These are phyloP conservation scores for Escallonia herrerae DNA, from an alignment of 129 eudicot species.

Conservation along the genomic window DNA sequence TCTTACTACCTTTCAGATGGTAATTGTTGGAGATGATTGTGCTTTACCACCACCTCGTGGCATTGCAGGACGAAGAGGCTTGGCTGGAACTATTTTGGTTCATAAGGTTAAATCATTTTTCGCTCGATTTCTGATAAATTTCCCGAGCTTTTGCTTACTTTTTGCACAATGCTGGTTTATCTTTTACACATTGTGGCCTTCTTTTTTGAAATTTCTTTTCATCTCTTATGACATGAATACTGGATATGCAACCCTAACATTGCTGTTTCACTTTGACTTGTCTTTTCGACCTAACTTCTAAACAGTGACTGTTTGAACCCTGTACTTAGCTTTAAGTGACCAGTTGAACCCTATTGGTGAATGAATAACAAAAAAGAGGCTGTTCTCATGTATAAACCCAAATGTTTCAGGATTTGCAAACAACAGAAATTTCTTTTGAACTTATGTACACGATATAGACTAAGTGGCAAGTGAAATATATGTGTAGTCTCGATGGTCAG, in stretches of 20 bases:
- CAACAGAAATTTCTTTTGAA: too few species aligned
- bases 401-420: too few species aligned
- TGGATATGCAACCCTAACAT: not conserved
- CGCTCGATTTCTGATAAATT: slow-evolving; percentile 1
- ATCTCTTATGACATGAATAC: not conserved
- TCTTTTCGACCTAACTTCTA: too few species aligned
- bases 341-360: too few species aligned
- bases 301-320: too few species aligned
- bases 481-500: too few species aligned
- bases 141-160: not conserved
- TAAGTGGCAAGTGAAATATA: too few species aligned
- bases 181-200: not conserved
- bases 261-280: too few species aligned
- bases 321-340: too few species aligned
- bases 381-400: too few species aligned
- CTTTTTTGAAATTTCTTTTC: not conserved
- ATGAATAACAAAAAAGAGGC: too few species aligned
- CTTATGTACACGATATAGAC: too few species aligned
- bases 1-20: slow-evolving; percentile 50
- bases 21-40: slow-evolving; percentile 98
- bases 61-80: slow-evolving; percentile 96
- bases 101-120: slow-evolving; percentile 57
- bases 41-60: slow-evolving; percentile 97
- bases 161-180: not conserved
- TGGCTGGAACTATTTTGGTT: slow-evolving; percentile 95